These are phyloP conservation scores for Leccinum fuscescens DNA, from an alignment of 1,284 basidiomycete genomes.

Conservation along the genomic window DNA sequence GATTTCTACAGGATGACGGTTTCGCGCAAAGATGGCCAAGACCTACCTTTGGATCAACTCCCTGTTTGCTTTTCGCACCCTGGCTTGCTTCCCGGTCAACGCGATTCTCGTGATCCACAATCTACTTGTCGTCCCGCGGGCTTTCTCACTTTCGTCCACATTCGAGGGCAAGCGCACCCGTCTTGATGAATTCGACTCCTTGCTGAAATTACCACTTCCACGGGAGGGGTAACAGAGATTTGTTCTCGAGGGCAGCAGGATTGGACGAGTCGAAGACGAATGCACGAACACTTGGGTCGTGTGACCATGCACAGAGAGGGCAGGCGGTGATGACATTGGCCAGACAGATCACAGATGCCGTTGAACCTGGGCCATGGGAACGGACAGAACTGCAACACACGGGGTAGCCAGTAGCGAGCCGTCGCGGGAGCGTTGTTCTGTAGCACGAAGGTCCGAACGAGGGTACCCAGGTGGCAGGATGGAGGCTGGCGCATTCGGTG, in stretches of 20 bases:
- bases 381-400: constrained; percentile 19
- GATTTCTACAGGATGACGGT: constrained; percentile 1
- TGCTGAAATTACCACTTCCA: constrained; percentile 24
- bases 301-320: constrained; percentile 26
- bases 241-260: constrained; percentile 31
- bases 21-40: constrained; percentile 23
- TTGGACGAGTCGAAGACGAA: constrained; percentile 11
- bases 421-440: constrained; percentile 4
- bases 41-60: constrained; percentile 22
- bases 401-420: constrained; percentile 22
- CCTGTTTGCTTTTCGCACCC: constrained; percentile 13
- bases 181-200: constrained; percentile 10
- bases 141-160: constrained; percentile 14
- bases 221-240: constrained; percentile 34
- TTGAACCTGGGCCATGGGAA: constrained; percentile 19
- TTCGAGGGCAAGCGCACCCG: constrained; percentile 5
- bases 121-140: constrained; percentile 3
- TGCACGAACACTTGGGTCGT: constrained; percentile 5
- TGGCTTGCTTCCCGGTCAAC: constrained; percentile 16
- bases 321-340: constrained; percentile 9
- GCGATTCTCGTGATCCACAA: constrained; percentile 5
- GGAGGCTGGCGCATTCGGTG: constrained; percentile 11
- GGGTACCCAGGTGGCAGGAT: constrained; percentile 21
- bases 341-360: constrained; percentile 9
- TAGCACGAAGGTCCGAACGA: constrained; percentile 1